A percentile compares a stretch with the other conserved stretches of the same genome.
Conservation (phyloP, 2,329 filamentous ascomycete genomes). For the Clonostachys sp. region DNA sequence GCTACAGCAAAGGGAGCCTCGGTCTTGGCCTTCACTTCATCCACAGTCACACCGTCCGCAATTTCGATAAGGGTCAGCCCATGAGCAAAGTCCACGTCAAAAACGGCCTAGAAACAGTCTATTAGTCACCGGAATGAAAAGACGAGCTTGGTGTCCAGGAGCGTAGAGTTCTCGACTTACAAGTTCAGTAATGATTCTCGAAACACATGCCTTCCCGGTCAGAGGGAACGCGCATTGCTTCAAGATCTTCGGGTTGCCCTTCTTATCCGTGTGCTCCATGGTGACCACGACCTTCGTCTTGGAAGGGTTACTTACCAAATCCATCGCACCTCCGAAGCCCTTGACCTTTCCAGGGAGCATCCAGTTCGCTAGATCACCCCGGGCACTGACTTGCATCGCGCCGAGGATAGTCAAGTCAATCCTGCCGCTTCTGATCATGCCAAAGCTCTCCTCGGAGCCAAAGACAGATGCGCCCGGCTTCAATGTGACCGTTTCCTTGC, state of each 20-base stretch:
- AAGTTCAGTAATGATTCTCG: slow-evolving; percentile 70
- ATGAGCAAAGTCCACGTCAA: slow-evolving; percentile 59
- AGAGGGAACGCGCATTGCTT: slow-evolving; percentile 59
- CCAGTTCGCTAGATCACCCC: slow-evolving; percentile 81
- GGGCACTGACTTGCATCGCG: slow-evolving; percentile 74
- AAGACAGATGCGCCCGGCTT: slow-evolving; percentile 73
- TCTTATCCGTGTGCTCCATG: slow-evolving; percentile 66
- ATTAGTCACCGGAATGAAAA: neutral
- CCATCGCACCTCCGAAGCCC: slow-evolving; percentile 81
- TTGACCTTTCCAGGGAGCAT: slow-evolving; percentile 89
- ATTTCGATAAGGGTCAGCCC: slow-evolving; percentile 67
- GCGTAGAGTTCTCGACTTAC: slow-evolving; percentile 33
- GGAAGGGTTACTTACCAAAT: slow-evolving; percentile 66
- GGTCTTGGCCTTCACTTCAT: slow-evolving; percentile 67
- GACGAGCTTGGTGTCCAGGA: neutral
- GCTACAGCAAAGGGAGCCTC: slow-evolving; percentile 59
- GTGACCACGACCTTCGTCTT: slow-evolving; percentile 69
- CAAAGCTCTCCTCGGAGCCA: slow-evolving; percentile 76
- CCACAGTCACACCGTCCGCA: slow-evolving; percentile 62
- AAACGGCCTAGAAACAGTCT: slow-evolving; percentile 51
- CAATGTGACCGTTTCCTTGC: slow-evolving; percentile 82
- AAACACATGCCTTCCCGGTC: slow-evolving; percentile 63
- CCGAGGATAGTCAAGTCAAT: slow-evolving; percentile 82
- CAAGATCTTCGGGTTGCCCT: slow-evolving; percentile 63
- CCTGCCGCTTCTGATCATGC: slow-evolving; percentile 82